Evolutionary conservation across 1,139 yeast genomes (phyloP).

Genomic region (Zygoascus meyerae): DNA sequence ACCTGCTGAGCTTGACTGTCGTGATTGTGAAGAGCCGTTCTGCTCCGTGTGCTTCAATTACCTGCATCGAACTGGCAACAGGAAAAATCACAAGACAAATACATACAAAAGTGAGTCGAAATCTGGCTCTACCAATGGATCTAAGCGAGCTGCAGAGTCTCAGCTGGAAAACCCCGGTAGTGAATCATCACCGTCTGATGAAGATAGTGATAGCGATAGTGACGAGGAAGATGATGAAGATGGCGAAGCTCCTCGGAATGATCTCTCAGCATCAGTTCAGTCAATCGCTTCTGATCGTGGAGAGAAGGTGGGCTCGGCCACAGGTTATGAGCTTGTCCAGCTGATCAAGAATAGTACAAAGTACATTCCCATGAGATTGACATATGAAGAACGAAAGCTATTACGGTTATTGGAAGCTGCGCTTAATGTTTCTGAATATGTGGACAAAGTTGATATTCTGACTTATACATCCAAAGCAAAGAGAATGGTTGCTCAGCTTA

Average conservation of each 20-base stretch:
- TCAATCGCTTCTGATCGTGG: slow-evolving; percentile 26
- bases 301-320: slow-evolving; percentile 20
- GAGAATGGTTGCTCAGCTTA: slow-evolving; percentile 60
- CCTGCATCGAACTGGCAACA: slow-evolving; percentile 59
- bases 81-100: slow-evolving; percentile 31
- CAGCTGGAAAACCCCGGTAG: slow-evolving; percentile 15
- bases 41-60: slow-evolving; percentile 62
- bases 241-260: slow-evolving; percentile 13
- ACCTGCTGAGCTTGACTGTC: slow-evolving; percentile 54
- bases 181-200: slow-evolving; percentile 10
- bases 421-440: slow-evolving; percentile 65
- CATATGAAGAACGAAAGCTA: slow-evolving; percentile 59
- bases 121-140: neutral
- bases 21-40: slow-evolving; percentile 55
- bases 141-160: neutral
- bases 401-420: slow-evolving; percentile 63
- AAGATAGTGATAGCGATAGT: slow-evolving; percentile 15
- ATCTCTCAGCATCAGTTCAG: slow-evolving; percentile 18
- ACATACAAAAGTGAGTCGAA: slow-evolving; percentile 26
- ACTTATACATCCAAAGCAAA: slow-evolving; percentile 57
- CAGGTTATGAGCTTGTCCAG: slow-evolving; percentile 23
- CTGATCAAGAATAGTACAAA: slow-evolving; percentile 43
- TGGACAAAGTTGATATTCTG: slow-evolving; percentile 64
- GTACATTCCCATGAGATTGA: slow-evolving; percentile 60
- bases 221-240: slow-evolving; percentile 20